These are phyloP conservation scores for Ramaria rubella DNA, from an alignment of 768 basidiomycete genomes.

Conservation along the genomic window DNA sequence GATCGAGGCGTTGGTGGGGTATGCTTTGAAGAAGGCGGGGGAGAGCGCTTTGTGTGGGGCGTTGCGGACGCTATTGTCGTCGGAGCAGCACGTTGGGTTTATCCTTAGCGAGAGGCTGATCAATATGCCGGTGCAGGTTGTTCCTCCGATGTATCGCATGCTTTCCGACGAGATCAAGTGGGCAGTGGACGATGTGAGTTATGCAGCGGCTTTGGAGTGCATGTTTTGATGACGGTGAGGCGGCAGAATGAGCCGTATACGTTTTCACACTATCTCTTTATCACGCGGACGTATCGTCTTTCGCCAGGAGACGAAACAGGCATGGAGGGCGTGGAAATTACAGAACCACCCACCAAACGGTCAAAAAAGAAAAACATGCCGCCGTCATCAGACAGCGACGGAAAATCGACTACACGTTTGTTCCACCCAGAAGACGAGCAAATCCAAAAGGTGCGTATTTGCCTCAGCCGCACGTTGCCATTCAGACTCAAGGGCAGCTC, in stretches of 20 bases:
- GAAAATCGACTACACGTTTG: constrained; percentile 40
- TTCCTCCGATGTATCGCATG: constrained; percentile 91
- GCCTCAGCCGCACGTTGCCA: not conserved
- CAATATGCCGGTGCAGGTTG: constrained; percentile 92
- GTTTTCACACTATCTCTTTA: constrained; percentile 69
- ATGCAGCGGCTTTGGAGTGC: not conserved
- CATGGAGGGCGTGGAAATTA: constrained; percentile 33
- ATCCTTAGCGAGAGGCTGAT: constrained; percentile 83
- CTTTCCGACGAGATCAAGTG: constrained; percentile 73
- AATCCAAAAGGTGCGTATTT: constrained; percentile 51
- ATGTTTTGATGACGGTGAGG: not conserved
- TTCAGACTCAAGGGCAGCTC: constrained; percentile 1
- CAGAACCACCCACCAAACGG: constrained; percentile 33
- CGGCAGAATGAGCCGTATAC: constrained; percentile 51
- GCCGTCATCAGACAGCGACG: not conserved
- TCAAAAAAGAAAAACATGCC: constrained; percentile 25
- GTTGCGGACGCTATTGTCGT: constrained; percentile 49
- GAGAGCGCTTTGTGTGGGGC: constrained; percentile 45
- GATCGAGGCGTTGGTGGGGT: constrained; percentile 61
- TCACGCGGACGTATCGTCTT: constrained; percentile 75
- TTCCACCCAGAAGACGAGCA: constrained; percentile 87
- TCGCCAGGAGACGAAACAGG: constrained; percentile 63
- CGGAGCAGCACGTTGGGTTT: constrained; percentile 63
- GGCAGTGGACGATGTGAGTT: constrained; percentile 50
- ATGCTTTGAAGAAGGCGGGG: constrained; percentile 58